phyloP scores from a whole-genome alignment of 2,329 filamentous ascomycete genomes.

The Colletotrichum kahawae region DNA sequence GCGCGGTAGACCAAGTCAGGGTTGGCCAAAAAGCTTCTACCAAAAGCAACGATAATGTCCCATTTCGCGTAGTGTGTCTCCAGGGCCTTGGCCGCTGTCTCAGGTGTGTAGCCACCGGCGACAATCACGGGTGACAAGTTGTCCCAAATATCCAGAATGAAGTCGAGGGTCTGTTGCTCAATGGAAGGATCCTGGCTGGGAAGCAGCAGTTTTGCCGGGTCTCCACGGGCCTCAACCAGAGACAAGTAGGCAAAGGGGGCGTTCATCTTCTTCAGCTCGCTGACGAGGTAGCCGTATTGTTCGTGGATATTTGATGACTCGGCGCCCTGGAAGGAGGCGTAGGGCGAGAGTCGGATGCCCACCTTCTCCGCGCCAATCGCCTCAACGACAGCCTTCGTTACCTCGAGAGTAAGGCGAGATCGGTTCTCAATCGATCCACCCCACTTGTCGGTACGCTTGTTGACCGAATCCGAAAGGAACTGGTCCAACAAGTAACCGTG shows the following conservation, averaged over 20 bases:
- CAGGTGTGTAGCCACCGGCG: conserved; percentile 28
- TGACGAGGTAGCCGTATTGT: conserved; percentile 29
- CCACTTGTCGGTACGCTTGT: conserved; percentile 53
- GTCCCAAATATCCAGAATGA: conserved; percentile 33
- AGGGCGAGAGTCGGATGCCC: conserved; percentile 43
- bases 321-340: conserved; percentile 29
- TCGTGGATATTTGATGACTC: conserved; percentile 24
- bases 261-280: conserved; percentile 29
- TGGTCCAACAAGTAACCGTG: conserved; percentile 65
- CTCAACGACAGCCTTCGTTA: conserved; percentile 36
- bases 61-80: conserved; percentile 31
- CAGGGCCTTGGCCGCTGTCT: conserved; percentile 21
- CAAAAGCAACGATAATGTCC: conserved; percentile 34
- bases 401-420: conserved; percentile 49
- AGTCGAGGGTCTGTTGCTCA: conserved; percentile 30
- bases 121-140: conserved; percentile 31
- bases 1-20: conserved; percentile 32
- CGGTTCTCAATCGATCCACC: conserved; percentile 55
- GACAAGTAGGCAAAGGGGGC: conserved; percentile 31
- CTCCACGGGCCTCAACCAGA: conserved; percentile 31
- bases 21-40: conserved; percentile 31
- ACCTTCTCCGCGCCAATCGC: conserved; percentile 35
- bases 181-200: conserved; percentile 39
- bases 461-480: conserved; percentile 49
- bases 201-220: conserved; percentile 31